Conservation (phyloP, 495 filamentous ascomycete genomes). For the Penicillium salamii region DNA sequence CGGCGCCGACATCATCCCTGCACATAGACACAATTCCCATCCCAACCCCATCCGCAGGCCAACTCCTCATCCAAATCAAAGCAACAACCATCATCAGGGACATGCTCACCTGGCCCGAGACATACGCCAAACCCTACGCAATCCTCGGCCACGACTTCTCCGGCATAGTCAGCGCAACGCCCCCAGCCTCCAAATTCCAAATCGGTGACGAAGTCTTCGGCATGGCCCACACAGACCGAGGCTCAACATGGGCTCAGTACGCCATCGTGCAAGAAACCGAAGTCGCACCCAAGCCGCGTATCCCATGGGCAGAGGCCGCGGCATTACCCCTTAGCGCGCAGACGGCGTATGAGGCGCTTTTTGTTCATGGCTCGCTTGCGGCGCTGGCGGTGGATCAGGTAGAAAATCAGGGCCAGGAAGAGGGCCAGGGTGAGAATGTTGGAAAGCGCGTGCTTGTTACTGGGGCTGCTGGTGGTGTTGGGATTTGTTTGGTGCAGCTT, state of each 20-base stretch:
- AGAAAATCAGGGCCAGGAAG: neutral
- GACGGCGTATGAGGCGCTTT: slow-evolving; percentile 36
- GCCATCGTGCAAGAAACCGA: slow-evolving; percentile 20
- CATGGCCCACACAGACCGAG: slow-evolving; percentile 24
- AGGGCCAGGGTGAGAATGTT: neutral
- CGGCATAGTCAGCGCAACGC: slow-evolving; percentile 33
- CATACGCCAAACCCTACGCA: slow-evolving; percentile 19
- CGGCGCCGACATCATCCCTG: slow-evolving; percentile 30
- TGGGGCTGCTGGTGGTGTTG: slow-evolving; percentile 34
- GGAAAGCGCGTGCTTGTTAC: slow-evolving; percentile 25
- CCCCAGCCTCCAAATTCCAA: slow-evolving; percentile 11
- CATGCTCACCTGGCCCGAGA: slow-evolving; percentile 35
- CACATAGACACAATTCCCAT: slow-evolving; percentile 29
- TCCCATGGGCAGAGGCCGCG: slow-evolving; percentile 25
- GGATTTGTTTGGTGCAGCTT: slow-evolving; percentile 34
- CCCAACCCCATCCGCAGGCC: slow-evolving; percentile 17
- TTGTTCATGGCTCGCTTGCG: slow-evolving; percentile 24
- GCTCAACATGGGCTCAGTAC: slow-evolving; percentile 32
- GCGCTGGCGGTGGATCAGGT: neutral
- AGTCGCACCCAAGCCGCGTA: slow-evolving; percentile 24
- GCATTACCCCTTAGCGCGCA: slow-evolving; percentile 31
- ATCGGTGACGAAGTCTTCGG: slow-evolving; percentile 36
- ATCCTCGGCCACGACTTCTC: slow-evolving; percentile 47
- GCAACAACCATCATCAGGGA: slow-evolving; percentile 32
- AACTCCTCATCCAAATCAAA: slow-evolving; percentile 29